Percentiles rank a stretch among this genome's conserved stretches.
Conservation (phyloP, 805 yeast species). For the Starmerella potacharoeniae region DNA sequence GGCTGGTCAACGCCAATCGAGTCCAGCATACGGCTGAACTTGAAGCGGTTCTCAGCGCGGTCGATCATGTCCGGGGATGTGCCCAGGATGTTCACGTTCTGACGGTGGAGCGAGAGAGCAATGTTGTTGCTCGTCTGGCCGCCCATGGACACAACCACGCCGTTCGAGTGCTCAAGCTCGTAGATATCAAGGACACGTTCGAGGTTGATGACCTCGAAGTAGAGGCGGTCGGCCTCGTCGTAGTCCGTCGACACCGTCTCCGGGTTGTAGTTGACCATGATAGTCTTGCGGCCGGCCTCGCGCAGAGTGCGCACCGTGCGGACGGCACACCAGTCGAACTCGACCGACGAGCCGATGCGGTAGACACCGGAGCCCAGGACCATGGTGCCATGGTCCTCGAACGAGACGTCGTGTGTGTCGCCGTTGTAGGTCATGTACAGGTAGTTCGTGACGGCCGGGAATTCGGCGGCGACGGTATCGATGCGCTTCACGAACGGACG, state of each 20-base stretch:
- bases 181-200: conserved; percentile 93
- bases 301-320: conserved; percentile 90
- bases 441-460: conserved; percentile 93
- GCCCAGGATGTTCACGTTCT: conserved; percentile 89
- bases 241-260: conserved; percentile 98
- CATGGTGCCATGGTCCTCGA: conserved; percentile 87
- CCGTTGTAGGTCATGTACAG: conserved; percentile 92
- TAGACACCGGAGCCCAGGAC: conserved; percentile 97
- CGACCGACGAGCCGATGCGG: conserved; percentile 97
- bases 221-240: conserved; percentile 94
- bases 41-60: conserved; percentile 94
- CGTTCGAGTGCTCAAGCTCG: conserved; percentile 77
- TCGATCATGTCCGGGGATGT: conserved; percentile 98
- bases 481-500: conserved; percentile 91
- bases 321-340: conserved; percentile 99
- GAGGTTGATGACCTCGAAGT: conserved; percentile 87
- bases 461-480: conserved; percentile 98
- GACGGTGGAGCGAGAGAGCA: conserved; percentile 84
- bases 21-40: conserved; percentile 95
- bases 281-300: conserved; percentile 73
- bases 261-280: conserved; percentile 96
- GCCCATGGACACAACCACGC: conserved; percentile 96
- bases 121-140: conserved; percentile 97
- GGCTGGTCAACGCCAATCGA: conserved; percentile 96
- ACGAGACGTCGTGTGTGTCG: conserved; percentile 71